Base-by-base conservation (phyloP, 768 basidiomycete genomes). In the Holtermanniella nyarrowii region DNA sequence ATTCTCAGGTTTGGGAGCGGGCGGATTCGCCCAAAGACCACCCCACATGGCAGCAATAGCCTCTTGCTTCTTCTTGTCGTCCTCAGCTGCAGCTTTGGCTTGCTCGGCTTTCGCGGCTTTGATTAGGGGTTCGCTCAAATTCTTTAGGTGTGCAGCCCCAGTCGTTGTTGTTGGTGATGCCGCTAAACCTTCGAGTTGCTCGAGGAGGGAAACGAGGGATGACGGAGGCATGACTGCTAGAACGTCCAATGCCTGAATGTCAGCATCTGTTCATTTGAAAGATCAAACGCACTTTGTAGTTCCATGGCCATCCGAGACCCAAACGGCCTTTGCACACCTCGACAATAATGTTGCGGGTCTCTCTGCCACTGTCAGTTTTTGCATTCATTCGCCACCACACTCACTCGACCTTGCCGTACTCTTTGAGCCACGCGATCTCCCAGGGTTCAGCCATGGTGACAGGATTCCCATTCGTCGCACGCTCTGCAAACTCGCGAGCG, bases 11-110 rank as follows among this genome's bases (percentile, higher is more conserved):
- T 37, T 37, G 12, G 57, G 44, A 14, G 44, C 25, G 7, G 49
- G 46, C 23, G 22, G 26, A 46, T 66, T 63, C 18, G 56, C 53
- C 65, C 65, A 67, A 41, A 67, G 44, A 25, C 65, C 65, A 40
- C 65, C 65, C 65, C 65, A 67, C 63, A 67, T 67, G 11, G 52
- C 52, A n/a, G 52, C 46, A 16, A 67, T 61, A 5, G 63, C 65
- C 44, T 56, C 62, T 53, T 64, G 60, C 27, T 56, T 55, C 48
- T 62, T 62, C 46, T 53, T 59, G 10, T 45, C 50, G 14, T 67
- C 66, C 23, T 60, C 61, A 24, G 50, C 66, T 40, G 65, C 66
- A 41, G 48, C 40, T 49, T 61, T 60, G 20, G 50, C 55, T 22
- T 58, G 47, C 39, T 57, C 66, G 21, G 48, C 57, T 46, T 65